A percentile compares a stretch with the other conserved stretches of the same genome.
Conservation (phyloP, 2,329 filamentous ascomycete genomes). For the Sporothrix humicola region DNA sequence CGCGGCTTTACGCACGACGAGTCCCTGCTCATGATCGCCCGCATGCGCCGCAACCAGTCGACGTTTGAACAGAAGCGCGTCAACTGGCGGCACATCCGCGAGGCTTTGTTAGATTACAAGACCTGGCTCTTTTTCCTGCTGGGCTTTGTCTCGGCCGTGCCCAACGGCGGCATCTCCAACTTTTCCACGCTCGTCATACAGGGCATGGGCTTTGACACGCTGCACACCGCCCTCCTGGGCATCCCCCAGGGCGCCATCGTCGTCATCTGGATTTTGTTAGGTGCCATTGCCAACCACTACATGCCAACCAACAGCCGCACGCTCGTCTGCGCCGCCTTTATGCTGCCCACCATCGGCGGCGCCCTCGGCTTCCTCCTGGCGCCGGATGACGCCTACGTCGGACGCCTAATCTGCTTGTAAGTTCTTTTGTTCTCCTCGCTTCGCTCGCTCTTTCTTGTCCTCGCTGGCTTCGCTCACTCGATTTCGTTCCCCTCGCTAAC, state of each 20-base stretch:
- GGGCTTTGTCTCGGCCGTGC: background rate
- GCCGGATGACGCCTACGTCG: background rate
- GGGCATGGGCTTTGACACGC: slow-evolving; percentile 8
- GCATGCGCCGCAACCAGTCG: slow-evolving; percentile 7
- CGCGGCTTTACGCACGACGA: background rate
- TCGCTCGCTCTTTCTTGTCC: background rate
- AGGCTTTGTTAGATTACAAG: slow-evolving; percentile 10
- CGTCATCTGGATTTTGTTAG: background rate
- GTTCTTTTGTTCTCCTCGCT: background rate
- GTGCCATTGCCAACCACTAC: background rate
- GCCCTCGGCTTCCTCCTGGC: background rate
- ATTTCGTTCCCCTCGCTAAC: background rate
- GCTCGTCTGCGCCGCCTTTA: background rate
- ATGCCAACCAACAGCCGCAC: slow-evolving; percentile 14
- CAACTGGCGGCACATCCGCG: slow-evolving; percentile 1
- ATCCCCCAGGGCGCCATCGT: background rate
- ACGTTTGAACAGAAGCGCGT: background rate
- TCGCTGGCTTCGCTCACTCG: background rate
- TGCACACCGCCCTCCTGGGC: background rate
- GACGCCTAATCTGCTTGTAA: slow-evolving; percentile 6
- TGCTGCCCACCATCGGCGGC: background rate
- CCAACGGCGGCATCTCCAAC: slow-evolving; percentile 17
- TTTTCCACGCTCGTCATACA: slow-evolving; percentile 1
- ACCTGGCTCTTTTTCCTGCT: background rate
- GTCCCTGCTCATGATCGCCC: background rate